Base-by-base conservation (phyloP, 1,284 basidiomycete species). In the Boletus mariae region DNA sequence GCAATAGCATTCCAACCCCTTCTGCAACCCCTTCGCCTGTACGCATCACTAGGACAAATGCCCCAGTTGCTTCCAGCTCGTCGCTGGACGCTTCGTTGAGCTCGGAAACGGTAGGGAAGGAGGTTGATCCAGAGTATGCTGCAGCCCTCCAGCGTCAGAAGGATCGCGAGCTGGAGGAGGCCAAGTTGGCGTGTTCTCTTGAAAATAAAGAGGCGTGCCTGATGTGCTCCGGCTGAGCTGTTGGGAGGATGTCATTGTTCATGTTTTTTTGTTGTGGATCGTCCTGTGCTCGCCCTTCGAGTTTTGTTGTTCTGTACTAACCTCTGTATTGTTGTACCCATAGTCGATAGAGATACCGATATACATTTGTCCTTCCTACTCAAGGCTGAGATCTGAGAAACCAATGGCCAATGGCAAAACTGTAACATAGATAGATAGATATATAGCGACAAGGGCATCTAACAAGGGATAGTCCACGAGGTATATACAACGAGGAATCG, bases 121-220 rank as follows among this genome's bases (percentile, higher is more conserved):
- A 82, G 1, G 81, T 72, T 20, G 86, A 94, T 57, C 84, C 89
- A 4, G 90, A 93, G 61, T 95, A 87, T 66, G 89, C 89, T 41
- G 90, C 88, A 45, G 92, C 93, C 0, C 72, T 94, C 51, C 76
- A 82, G 61, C 76, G 89, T 40, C 84, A 87, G 61, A 79, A 80
- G 56, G 31, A 12, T 32, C 31, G 31, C n/a, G 85, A 94, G 72
- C 70, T 84, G 9, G 93, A 92, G 68, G 85, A 90, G 52, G 94
- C 85, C 11, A 85, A 88, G 72, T 70, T 96, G 52, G 70, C 81
- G 64, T 96, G 94, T 67, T 91, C 88, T 47, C 58, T 96, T 37
- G 91, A 94, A 71, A 96, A 96, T 73, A 92, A 92, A 75, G 89
- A 92, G 53, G 89, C 86, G 2, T 92, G 90, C 63, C 61, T 91